A percentile compares a stretch with the other conserved stretches of the same genome.
Conservation (phyloP, 768 basidiomycete genomes). For the Lactarius evosmus region DNA sequence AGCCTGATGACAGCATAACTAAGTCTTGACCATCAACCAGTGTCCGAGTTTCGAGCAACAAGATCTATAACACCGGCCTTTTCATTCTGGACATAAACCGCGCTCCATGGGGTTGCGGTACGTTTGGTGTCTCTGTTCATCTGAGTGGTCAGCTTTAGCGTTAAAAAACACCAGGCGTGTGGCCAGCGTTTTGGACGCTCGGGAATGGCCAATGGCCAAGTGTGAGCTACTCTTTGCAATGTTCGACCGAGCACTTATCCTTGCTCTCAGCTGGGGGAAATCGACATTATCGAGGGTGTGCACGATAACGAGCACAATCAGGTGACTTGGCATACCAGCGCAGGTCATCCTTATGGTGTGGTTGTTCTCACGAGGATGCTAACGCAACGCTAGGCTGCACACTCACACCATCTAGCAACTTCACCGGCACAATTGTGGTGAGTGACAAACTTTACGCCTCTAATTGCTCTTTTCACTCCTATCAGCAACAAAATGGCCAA, state of each 20-base stretch:
- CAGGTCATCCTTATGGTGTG: constrained; percentile 39
- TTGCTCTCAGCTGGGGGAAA: constrained; percentile 60
- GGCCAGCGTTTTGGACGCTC: constrained; percentile 82
- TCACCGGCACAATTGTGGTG: constrained; percentile 63
- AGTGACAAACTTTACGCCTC: constrained; percentile 30
- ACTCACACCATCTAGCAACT: constrained; percentile 51
- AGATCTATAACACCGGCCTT: constrained; percentile 68
- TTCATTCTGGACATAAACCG: constrained; percentile 81
- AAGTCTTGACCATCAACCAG: constrained; percentile 37
- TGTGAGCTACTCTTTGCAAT: constrained; percentile 39
- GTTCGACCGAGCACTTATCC: constrained; percentile 20
- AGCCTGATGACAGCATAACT: neutral
- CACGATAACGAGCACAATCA: constrained; percentile 84
- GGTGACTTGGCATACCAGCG: constrained; percentile 74
- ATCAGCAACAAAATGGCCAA: constrained; percentile 46
- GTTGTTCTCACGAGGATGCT: constrained; percentile 13
- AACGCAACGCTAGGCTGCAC: constrained; percentile 47
- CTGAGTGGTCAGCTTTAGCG: neutral
- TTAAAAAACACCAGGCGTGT: constrained; percentile 50
- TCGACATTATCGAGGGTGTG: constrained; percentile 82
- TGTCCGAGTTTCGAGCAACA: constrained; percentile 70
- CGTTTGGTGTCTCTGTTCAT: constrained; percentile 29
- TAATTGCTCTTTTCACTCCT: neutral
- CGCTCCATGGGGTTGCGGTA: constrained; percentile 89
- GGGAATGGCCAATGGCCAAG: constrained; percentile 61